These are phyloP conservation scores for Saitozyma podzolica DNA, from an alignment of 768 basidiomycete species.

Conservation along the genomic window DNA sequence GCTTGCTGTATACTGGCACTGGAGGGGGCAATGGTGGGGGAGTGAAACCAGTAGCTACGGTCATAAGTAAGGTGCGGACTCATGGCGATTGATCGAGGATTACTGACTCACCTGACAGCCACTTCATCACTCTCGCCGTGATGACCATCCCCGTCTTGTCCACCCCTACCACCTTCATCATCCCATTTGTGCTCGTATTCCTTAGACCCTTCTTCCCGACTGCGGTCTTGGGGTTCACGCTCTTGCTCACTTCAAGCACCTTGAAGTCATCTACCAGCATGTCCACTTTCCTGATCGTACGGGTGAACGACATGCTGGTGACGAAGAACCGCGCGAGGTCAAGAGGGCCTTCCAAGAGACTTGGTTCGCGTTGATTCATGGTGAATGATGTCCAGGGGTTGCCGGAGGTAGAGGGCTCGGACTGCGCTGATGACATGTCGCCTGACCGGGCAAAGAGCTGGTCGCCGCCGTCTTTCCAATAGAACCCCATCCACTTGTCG, in stretches of 20 bases:
- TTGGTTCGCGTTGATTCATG: conserved; percentile 79
- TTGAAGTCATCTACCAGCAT: conserved; percentile 76
- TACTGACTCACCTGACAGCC: conserved; percentile 38
- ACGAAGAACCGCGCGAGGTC: conserved; percentile 86
- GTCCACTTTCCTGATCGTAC: conserved; percentile 69
- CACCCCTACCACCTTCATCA: conserved; percentile 71
- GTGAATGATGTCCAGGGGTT: conserved; percentile 81
- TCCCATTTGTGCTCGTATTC: conserved; percentile 60
- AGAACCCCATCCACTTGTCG: conserved; percentile 85
- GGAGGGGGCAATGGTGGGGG: conserved; percentile 46
- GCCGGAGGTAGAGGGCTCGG: conserved; percentile 51
- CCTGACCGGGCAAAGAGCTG: conserved; percentile 85
- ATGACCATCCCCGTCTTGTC: conserved; percentile 67
- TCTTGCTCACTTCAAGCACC: conserved; percentile 46
- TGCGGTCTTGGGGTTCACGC: conserved; percentile 31
- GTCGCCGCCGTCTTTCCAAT: conserved; percentile 92
- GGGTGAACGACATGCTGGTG: conserved; percentile 92
- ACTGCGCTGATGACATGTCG: conserved; percentile 55
- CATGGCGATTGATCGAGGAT: background rate
- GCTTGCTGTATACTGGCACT: conserved; percentile 28
- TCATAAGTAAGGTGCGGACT: conserved; percentile 8
- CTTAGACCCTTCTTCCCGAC: conserved; percentile 56
- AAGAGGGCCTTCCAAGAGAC: conserved; percentile 70
- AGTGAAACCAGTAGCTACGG: conserved; percentile 41
- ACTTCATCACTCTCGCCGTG: conserved; percentile 69